Conservation (phyloP, 2,329 filamentous ascomycete genomes). For the Exophiala xenobiotica region DNA sequence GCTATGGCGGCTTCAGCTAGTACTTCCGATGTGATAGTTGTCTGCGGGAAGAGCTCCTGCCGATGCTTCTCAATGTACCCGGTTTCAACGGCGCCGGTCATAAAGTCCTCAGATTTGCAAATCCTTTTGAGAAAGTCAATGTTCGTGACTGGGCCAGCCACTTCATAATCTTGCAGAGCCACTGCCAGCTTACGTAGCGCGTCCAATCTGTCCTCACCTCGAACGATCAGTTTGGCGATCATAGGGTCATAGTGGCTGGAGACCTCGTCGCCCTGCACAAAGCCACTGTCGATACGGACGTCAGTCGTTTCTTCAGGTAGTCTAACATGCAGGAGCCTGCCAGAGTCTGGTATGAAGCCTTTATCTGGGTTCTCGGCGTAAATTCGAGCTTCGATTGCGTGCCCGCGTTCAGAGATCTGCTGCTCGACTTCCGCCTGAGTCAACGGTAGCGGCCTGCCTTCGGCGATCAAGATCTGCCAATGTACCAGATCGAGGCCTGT, state of each 20-base stretch:
- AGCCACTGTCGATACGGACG: constrained; percentile 89
- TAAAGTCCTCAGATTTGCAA: constrained; percentile 77
- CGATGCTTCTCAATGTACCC: constrained; percentile 92
- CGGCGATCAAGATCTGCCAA: constrained; percentile 90
- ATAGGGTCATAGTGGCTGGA: constrained; percentile 97
- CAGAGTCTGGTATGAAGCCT: constrained; percentile 93
- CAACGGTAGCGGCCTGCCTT: constrained; percentile 65
- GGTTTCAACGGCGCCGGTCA: constrained; percentile 86
- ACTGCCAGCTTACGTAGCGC: constrained; percentile 79
- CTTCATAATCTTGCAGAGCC: constrained; percentile 83
- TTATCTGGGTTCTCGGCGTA: constrained; percentile 92
- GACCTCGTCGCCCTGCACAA: constrained; percentile 85
- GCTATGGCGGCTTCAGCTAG: constrained; percentile 85
- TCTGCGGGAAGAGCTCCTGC: constrained; percentile 70
- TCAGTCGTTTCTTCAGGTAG: constrained; percentile 66
- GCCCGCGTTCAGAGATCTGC: constrained; percentile 70
- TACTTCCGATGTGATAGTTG: constrained; percentile 65
- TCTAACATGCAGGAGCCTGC: constrained; percentile 76
- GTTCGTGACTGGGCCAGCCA: constrained; percentile 90
- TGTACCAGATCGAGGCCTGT: constrained; percentile 79
- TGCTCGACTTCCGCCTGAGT: constrained; percentile 65
- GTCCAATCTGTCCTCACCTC: constrained; percentile 72
- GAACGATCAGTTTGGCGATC: constrained; percentile 96
- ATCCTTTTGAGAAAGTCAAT: constrained; percentile 93
- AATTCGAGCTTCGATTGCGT: constrained; percentile 92